Percentiles rank a stretch among this genome's conserved stretches.
Conservation (phyloP, 164 flowering plant genomes). For the Magnolia officinalis region DNA sequence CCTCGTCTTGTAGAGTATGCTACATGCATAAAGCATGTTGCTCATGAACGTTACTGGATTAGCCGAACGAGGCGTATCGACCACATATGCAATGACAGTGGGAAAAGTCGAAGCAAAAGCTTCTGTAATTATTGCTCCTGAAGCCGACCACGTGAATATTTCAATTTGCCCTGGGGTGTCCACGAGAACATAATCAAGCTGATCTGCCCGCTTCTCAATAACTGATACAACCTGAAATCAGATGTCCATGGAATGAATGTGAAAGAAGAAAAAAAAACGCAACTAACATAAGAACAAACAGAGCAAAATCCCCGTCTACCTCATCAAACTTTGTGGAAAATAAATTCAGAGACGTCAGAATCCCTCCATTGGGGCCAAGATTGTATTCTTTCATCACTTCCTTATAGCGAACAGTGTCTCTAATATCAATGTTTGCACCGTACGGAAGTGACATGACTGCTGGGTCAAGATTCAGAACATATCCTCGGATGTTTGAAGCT, state of each 20-base stretch:
- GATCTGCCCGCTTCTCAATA: conserved; percentile 87
- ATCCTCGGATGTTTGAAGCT: conserved; percentile 65
- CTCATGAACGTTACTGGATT: conserved; percentile 93
- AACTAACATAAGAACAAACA: not conserved
- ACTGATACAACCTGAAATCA: conserved; percentile 64
- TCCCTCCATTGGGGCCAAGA: conserved; percentile 97
- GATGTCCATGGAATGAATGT: not conserved
- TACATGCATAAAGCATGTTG: conserved; percentile 97
- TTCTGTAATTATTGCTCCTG: conserved; percentile 94
- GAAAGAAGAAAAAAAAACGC: not conserved
- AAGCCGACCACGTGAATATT: conserved; percentile 98
- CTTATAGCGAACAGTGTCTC: conserved; percentile 86
- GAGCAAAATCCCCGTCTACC: conserved; percentile 36
- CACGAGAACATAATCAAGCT: conserved; percentile 93
- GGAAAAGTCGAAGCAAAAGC: conserved; percentile 98
- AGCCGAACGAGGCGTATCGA: conserved; percentile 86
- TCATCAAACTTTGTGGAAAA: conserved; percentile 93
- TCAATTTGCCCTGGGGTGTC: conserved; percentile 99
- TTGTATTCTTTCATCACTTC: conserved; percentile 97
- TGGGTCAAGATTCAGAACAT: conserved; percentile 89
- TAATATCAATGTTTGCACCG: conserved; percentile 90
- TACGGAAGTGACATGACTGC: conserved; percentile 86
- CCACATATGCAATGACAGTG: conserved; percentile 77
- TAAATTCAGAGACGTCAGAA: conserved; percentile 83
- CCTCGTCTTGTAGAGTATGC: conserved; percentile 88